These are phyloP conservation scores for Blumeria hordei DNA, from an alignment of 2,329 filamentous ascomycete genomes.

Conservation along the genomic window DNA sequence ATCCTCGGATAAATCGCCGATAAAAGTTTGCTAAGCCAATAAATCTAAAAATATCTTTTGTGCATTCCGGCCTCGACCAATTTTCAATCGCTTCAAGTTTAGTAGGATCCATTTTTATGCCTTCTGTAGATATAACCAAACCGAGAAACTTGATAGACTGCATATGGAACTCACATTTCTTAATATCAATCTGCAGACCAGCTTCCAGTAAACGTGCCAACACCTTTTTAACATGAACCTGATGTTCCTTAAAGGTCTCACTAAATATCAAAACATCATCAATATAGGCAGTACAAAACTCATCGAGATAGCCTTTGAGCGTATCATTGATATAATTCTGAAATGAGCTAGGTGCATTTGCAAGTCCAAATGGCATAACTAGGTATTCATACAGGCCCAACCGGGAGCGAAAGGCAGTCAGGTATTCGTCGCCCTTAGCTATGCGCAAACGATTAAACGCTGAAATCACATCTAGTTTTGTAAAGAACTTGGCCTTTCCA, in stretches of 20 bases:
- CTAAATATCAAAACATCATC: slow-evolving; percentile 2
- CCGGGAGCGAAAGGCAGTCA: neutral
- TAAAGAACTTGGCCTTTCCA: neutral
- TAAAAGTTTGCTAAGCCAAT: neutral
- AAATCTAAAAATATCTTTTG: neutral
- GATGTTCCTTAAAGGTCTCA: neutral
- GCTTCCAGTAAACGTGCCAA: neutral
- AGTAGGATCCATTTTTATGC: neutral
- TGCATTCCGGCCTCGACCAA: neutral
- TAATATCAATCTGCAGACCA: neutral
- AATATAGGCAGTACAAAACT: neutral
- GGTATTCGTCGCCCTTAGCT: neutral
- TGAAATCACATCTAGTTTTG: neutral
- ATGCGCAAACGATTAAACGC: neutral
- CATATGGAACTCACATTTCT: neutral
- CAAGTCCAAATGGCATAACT: neutral
- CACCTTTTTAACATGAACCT: neutral
- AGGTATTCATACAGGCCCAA: neutral
- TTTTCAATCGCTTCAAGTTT: neutral
- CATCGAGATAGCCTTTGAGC: neutral
- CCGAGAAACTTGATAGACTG: neutral
- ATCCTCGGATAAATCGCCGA: neutral
- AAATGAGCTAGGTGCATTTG: neutral
- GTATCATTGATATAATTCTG: neutral
- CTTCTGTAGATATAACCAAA: neutral